Base-by-base conservation (phyloP, 129 eudicot species). In the Kitagawia praeruptora region DNA sequence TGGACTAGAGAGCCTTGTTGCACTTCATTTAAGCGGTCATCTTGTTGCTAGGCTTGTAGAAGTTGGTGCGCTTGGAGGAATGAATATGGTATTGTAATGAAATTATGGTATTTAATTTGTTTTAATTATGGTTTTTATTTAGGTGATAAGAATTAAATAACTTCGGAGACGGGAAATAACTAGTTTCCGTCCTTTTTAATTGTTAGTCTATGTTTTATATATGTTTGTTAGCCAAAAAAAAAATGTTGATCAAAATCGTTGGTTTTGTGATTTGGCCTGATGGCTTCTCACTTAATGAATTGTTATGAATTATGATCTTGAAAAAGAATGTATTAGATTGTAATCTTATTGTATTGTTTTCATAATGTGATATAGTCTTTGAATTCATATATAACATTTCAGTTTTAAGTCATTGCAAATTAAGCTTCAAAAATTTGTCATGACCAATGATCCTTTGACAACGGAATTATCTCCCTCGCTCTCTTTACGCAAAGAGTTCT, bases 1-100 rank as follows among this genome's bases (percentile, higher is more conserved):
- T 0, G 97, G 96, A 2, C 61, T 92, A 25, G 98, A 92, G 78
- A 87, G 91, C 80, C 92, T 94, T 27, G 90, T 94, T 40, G 98
- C 88, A 31, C 90, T 94, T 45, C 98, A 94, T 80, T 76, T 94
- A 45, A 85, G 89, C 19, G 89, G 91, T 23, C 88, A 81, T 10
- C 98, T 94, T 49, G 97, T 90, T 71, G 96, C 93, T 0, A 88
- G 77, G 87, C 97, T 94, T 10, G 87, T 82, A 28, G 87, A 88
- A 83, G 96, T 82, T 73, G 98, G 98, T 75, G 97, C 88, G 69
- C 87, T 93, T 2, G 19, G 45, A 23, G 78, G 84, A 19, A 85
- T 75, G 25, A 46, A 75, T 69, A 66, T 80, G 80, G 75, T 42
- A 46, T 79, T 74, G 81, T 81, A 78, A 51, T 51, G 21, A 0